Evolutionary conservation across 768 basidiomycete species (phyloP).

Genomic region (Mycena chlorophos): DNA sequence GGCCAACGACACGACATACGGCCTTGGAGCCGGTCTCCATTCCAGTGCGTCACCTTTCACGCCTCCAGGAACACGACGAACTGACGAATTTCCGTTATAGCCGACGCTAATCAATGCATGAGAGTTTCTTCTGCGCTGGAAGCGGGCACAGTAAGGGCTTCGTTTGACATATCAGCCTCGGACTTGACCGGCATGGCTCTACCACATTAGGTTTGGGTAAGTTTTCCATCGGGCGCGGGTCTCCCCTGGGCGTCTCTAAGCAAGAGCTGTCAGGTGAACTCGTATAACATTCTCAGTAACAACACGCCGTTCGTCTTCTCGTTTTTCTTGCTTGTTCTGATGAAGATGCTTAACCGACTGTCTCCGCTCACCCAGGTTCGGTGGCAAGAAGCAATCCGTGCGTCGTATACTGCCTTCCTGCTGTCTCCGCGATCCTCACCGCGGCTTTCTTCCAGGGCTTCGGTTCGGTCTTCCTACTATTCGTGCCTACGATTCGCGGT

Average conservation of each 20-base stretch:
- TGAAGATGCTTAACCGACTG: neutral
- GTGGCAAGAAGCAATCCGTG: constrained; percentile 93
- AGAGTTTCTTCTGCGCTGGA: constrained; percentile 83
- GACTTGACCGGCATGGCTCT: neutral
- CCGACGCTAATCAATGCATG: constrained; percentile 86
- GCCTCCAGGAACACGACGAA: neutral
- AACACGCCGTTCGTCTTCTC: constrained; percentile 60
- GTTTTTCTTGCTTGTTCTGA: neutral
- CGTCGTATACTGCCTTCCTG: constrained; percentile 23
- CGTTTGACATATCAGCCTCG: constrained; percentile 15
- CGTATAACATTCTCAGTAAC: constrained; percentile 80
- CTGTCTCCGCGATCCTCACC: constrained; percentile 4
- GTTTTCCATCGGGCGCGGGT: neutral
- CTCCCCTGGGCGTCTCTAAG: neutral
- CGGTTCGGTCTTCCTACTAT: constrained; percentile 1
- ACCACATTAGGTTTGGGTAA: constrained; percentile 65
- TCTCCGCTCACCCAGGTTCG: constrained; percentile 47
- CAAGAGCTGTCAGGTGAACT: constrained; percentile 55
- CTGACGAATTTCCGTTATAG: constrained; percentile 34
- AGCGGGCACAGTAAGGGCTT: constrained; percentile 74
- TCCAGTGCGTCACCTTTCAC: constrained; percentile 57
- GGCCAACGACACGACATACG: constrained; percentile 88
- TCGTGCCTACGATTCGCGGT: too few relatives aligned
- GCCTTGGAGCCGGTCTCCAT: constrained; percentile 89
- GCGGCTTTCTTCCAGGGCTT: constrained; percentile 10